Evolutionary conservation across 495 filamentous ascomycete species (phyloP), one percentile per base, ranked within the genome.

Genomic region (Podospora bellae-mahoneyi): DNA sequence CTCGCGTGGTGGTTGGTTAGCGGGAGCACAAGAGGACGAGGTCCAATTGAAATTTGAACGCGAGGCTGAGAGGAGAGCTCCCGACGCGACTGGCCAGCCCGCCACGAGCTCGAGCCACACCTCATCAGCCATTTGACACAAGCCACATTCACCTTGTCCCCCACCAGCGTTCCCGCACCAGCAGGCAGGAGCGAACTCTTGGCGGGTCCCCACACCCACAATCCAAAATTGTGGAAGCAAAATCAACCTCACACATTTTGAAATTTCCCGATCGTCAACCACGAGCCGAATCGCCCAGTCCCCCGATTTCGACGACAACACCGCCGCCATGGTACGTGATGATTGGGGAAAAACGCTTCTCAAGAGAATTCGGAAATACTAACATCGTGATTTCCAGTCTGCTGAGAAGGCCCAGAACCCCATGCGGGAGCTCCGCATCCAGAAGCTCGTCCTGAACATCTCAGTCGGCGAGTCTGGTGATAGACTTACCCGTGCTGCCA

Each of bases 371-470:
- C 23, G 23, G 65, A 55, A 64, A 68, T 75, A 73, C 66, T 75
- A 78, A 74, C 75, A 77, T 72, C 69, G 76, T 54, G 66, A 64
- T 58, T 28, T 66, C 56, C 66, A 82, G 79, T 79, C 82, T 81
- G 87, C 55, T 58, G 55, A 92, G 79, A 94, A 98, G 87, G 84
- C 85, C 83, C 84, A 86, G 77, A 99, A 99, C 88, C 94, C 95
- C 84, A 98, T 98, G 96, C 91, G 93, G 84, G 94, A 98, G 86
- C 92, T 99, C 80, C 91, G 92, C 86, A 97, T 99, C 86, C 92
- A 97, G 85, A 99, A 99, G 88, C 92, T 99, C 84, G 95, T 98
- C 81, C 94, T 99, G 79, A 99, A 99, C 89, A 99, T 99, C 88
- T 97, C 90, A 68, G 96, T 99, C 81, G 96, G 96, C 84, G 96